phyloP scores from a whole-genome alignment of 2,329 filamentous ascomycete species.

The Claviceps sp. region DNA sequence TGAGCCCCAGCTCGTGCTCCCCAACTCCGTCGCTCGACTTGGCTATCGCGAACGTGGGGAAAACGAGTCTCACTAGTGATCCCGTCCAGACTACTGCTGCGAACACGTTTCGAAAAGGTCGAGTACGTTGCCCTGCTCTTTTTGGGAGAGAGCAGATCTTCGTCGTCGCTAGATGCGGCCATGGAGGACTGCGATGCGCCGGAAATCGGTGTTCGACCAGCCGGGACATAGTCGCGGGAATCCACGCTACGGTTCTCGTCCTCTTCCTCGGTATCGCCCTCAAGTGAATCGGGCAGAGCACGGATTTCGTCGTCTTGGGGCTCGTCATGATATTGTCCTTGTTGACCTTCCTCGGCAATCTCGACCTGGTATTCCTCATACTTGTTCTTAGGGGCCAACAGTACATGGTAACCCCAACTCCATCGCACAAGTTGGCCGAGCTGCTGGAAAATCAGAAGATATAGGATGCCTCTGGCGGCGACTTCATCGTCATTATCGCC shows the following conservation, averaged over 20 bases:
- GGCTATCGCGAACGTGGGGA: conserved; percentile 37
- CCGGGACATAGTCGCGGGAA: conserved; percentile 38
- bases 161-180: conserved; percentile 35
- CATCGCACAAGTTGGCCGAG: conserved; percentile 88
- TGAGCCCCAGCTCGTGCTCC: conserved; percentile 19
- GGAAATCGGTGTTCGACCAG: conserved; percentile 40
- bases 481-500: conserved; percentile 95
- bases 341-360: conserved; percentile 43
- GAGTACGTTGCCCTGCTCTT: conserved; percentile 16
- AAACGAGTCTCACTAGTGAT: conserved; percentile 46
- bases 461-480: conserved; percentile 82
- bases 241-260: conserved; percentile 24
- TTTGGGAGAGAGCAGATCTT: conserved; percentile 18
- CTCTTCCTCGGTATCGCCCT: conserved; percentile 25
- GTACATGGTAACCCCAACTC: conserved; percentile 95
- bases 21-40: conserved; percentile 19
- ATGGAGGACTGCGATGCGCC: conserved; percentile 36
- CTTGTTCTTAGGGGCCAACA: conserved; percentile 72
- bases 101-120: conserved; percentile 13
- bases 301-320: conserved; percentile 29
- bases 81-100: conserved; percentile 17
- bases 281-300: conserved; percentile 27
- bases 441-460: conserved; percentile 94
- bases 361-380: conserved; percentile 51
- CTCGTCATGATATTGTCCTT: conserved; percentile 31